Evolutionary conservation across 495 filamentous ascomycete genomes (phyloP).

Genomic region (Staphylotrichum longicolle): DNA sequence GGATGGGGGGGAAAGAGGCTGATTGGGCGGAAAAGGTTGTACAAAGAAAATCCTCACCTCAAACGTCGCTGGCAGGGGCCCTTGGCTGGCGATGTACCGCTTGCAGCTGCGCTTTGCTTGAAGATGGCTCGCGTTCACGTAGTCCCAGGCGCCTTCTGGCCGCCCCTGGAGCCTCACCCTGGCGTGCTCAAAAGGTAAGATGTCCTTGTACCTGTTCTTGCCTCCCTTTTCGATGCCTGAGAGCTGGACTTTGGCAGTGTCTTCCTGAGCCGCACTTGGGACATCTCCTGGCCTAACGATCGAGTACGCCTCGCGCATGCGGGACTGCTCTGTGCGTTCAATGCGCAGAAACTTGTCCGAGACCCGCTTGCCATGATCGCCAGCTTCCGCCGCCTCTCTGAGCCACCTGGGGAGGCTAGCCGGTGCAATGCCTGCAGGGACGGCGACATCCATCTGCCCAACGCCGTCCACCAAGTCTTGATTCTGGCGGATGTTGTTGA

Average conservation of each 20-base stretch:
- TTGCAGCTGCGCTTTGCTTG: constrained; percentile 75
- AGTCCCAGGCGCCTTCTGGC: constrained; percentile 76
- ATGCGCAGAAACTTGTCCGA: constrained; percentile 81
- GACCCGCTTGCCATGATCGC: constrained; percentile 73
- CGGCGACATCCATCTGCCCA: constrained; percentile 76
- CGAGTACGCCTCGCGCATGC: constrained; percentile 88
- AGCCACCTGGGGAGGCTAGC: constrained; percentile 74
- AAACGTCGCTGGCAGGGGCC: constrained; percentile 89
- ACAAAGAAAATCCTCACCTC: constrained; percentile 54
- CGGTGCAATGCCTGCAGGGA: constrained; percentile 58
- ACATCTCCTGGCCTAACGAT: constrained; percentile 45
- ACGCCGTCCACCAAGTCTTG: constrained; percentile 94
- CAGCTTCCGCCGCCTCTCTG: constrained; percentile 58
- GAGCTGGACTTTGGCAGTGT: constrained; percentile 48
- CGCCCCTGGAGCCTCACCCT: constrained; percentile 75
- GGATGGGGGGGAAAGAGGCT: background rate
- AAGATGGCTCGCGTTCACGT: constrained; percentile 91
- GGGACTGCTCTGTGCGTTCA: constrained; percentile 78
- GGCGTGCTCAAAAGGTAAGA: constrained; percentile 93
- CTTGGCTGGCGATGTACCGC: constrained; percentile 93
- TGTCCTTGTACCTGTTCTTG: constrained; percentile 97
- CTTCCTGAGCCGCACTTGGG: background rate
- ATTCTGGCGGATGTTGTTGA: constrained; percentile 93
- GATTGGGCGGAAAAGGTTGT: background rate
- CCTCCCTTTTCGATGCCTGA: constrained; percentile 91